Base-by-base conservation (phyloP, 345 rosid species). In the Linum usitatissimum region DNA sequence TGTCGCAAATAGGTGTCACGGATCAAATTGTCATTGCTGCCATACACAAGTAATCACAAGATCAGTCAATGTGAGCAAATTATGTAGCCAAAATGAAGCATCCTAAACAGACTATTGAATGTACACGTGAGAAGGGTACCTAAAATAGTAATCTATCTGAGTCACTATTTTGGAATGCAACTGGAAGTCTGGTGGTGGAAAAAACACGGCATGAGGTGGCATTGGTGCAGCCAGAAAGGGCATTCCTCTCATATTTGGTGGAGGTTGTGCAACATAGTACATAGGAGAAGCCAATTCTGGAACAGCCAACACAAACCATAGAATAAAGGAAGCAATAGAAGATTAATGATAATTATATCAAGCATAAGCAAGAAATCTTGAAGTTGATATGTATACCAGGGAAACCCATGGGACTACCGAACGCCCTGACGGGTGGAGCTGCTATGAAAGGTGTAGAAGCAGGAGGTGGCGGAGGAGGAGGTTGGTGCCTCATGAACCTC, bases 141-240 rank as follows among this genome's bases (percentile, higher is more conserved):
- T 88, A 81, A 91, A 88, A 71, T 91, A 91, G 64, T 86, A 91
- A 57, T 91, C 87, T 63, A 91, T 86, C 71, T 91, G 98, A 54
- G 58, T 69, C 70, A 78, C 68, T 69, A 91, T 80, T 64, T 72
- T 80, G 18, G 70, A 42, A 70, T 75, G 78, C 82, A 91, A 80
- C 42, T 79, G 83, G 64, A 39, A 68, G 56, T 86, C 90, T 45
- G 71, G 78, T 58, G 73, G 61, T 64, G 71, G 77, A 65, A 68
- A 77, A 76, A 65, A 82, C 40, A 81, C n/a, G 1, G 84, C 63
- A 68, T 58, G 84, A 68, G 79, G 83, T 18, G 79, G 73, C 20
- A 79, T 53, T 30, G 75, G 68, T 31, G 69, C 68, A 7, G 63
- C 14, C 10, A 55, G 8, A 28, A 18, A 19, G 6, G 59, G 59